Conservation (phyloP, 2,329 filamentous ascomycete species). For the Dactylella cylindrospora region DNA sequence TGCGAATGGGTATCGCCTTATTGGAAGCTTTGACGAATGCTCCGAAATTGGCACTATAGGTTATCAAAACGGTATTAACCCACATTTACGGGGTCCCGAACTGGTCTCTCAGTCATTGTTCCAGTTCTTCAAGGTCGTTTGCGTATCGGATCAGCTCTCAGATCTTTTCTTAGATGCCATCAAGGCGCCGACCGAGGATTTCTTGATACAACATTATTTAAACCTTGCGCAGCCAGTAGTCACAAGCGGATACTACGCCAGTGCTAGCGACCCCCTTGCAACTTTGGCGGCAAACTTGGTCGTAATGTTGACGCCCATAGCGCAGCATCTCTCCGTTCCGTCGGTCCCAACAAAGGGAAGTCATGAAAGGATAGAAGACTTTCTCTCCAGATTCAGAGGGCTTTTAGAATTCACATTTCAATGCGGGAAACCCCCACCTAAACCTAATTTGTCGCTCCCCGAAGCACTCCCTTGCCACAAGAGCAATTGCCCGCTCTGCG, state of each 20-base stretch:
- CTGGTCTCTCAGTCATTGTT: neutral
- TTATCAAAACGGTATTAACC: neutral
- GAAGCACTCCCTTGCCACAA: neutral
- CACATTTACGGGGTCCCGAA: neutral
- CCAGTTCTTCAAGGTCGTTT: neutral
- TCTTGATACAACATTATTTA: too few relatives aligned
- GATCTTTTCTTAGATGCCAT: too few relatives aligned
- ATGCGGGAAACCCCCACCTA: neutral
- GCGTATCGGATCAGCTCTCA: neutral
- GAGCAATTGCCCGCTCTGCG: constrained; percentile 2
- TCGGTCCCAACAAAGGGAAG: neutral
- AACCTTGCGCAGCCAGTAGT: neutral
- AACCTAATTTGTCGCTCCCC: neutral
- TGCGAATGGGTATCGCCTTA: too few relatives aligned
- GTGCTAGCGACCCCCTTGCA: neutral
- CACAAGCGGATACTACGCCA: neutral
- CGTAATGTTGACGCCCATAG: too few relatives aligned
- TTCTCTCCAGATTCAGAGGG: neutral
- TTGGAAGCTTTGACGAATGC: too few relatives aligned
- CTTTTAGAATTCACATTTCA: neutral
- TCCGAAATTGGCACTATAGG: too few relatives aligned
- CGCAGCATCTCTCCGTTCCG: neutral
- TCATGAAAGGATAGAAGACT: neutral
- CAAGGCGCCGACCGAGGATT: too few relatives aligned
- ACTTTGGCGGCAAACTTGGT: too few relatives aligned